Conservation (phyloP, 495 filamentous ascomycete genomes). For the Aspergillus kassunensis region DNA sequence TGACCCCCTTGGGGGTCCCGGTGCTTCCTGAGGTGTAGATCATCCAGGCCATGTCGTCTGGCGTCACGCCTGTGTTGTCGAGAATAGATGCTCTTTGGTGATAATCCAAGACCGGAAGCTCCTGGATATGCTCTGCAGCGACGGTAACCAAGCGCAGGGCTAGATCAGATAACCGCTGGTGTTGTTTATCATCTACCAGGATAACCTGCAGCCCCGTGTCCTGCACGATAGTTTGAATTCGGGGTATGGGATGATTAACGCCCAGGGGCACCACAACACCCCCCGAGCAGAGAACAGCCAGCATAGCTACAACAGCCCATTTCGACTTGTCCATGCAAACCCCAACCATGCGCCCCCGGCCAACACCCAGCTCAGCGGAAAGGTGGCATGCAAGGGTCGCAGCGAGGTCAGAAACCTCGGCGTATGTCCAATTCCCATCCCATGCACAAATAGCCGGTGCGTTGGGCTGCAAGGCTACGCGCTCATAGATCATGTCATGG, state of each 20-base stretch:
- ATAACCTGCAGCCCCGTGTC: slow-evolving; percentile 15
- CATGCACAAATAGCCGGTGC: slow-evolving; percentile 20
- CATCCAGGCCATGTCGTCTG: slow-evolving; percentile 5
- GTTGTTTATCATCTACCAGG: not conserved
- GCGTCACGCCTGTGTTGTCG: slow-evolving; percentile 32
- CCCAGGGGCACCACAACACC: slow-evolving; percentile 44
- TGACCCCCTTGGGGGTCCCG: slow-evolving; percentile 39
- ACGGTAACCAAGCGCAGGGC: not conserved
- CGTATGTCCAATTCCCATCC: slow-evolving; percentile 26
- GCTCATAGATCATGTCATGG: slow-evolving; percentile 26
- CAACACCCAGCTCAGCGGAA: not conserved
- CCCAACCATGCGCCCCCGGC: slow-evolving; percentile 23
- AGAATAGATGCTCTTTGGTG: not conserved
- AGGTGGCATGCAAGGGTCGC: slow-evolving; percentile 27
- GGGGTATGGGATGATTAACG: slow-evolving; percentile 32
- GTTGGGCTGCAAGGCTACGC: slow-evolving; percentile 14
- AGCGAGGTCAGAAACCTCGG: slow-evolving; percentile 27
- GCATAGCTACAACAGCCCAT: slow-evolving; percentile 34
- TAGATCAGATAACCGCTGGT: not conserved
- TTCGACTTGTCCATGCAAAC: slow-evolving; percentile 43
- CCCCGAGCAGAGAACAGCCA: slow-evolving; percentile 46
- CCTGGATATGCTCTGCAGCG: no score
- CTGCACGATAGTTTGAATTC: slow-evolving; percentile 35
- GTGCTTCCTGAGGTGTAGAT: slow-evolving; percentile 40
- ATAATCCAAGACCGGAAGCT: not conserved